Conservation (phyloP, 1,139 yeast genomes). For the Kodamaea alishanica region DNA sequence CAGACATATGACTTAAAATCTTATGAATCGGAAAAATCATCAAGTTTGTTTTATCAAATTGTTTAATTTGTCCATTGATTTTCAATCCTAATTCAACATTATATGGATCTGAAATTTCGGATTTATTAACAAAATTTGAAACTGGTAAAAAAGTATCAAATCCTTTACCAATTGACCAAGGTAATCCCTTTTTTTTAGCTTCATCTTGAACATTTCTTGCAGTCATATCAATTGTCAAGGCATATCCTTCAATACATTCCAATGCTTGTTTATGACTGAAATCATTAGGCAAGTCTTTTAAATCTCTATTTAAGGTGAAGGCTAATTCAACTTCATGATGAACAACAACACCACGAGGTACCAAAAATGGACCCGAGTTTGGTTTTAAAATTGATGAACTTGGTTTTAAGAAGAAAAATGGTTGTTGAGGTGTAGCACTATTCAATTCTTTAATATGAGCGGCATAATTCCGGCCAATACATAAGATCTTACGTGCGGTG, state of each 20-base stretch:
- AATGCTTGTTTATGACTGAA: conserved; percentile 68
- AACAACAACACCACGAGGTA: conserved; percentile 76
- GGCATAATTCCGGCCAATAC: conserved; percentile 94
- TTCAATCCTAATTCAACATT: conserved; percentile 61
- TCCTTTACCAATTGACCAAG: conserved; percentile 96
- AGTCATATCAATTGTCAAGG: conserved; percentile 87
- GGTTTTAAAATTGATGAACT: conserved; percentile 61
- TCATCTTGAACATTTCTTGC: conserved; percentile 95
- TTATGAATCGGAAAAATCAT: conserved; percentile 88
- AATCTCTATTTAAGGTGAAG: conserved; percentile 59
- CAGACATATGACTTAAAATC: conserved; percentile 75
- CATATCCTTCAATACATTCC: conserved; percentile 78
- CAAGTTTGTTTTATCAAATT: conserved; percentile 72
- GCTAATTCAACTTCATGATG: conserved; percentile 96
- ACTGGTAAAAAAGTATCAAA: conserved; percentile 93
- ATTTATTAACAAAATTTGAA: conserved; percentile 65
- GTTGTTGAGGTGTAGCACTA: conserved; percentile 74
- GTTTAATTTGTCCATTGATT: conserved; percentile 69
- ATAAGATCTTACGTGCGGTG: conserved; percentile 74
- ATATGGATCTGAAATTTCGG: conserved; percentile 67
- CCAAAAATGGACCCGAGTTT: conserved; percentile 67
- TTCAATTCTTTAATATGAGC: conserved; percentile 91
- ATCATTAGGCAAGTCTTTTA: conserved; percentile 57
- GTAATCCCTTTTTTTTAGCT: conserved; percentile 90
- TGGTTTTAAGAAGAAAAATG: conserved; percentile 92